phyloP scores from a whole-genome alignment of 768 basidiomycete genomes.

The Lentinula raphanica region DNA sequence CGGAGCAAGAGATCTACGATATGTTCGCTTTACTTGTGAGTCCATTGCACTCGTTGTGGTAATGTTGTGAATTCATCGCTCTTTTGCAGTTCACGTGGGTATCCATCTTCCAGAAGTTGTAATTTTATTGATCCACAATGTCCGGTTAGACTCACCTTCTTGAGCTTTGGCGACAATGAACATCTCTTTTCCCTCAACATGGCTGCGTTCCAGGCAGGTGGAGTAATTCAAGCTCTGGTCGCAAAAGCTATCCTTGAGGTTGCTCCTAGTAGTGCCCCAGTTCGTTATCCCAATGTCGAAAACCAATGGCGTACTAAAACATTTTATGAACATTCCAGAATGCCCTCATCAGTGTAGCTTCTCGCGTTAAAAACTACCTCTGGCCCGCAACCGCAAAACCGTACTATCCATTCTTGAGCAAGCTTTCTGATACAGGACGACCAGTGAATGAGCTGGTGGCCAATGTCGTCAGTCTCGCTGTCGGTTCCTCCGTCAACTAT shows the following conservation, averaged over 20 bases:
- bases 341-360: conserved; percentile 20
- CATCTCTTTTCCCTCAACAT: conserved; percentile 12
- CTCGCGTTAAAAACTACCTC: conserved; percentile 20
- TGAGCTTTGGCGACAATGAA: conserved; percentile 14
- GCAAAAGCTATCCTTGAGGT: conserved; percentile 14
- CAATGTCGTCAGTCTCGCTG: conserved; percentile 40
- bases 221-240: conserved; percentile 16
- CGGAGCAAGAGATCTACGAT: conserved; percentile 42
- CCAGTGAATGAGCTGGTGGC: conserved; percentile 39
- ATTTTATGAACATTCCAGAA: conserved; percentile 17
- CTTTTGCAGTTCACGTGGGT: not conserved
- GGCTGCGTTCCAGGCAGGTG: conserved; percentile 12
- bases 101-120: not conserved
- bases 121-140: not conserved
- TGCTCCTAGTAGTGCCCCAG: conserved; percentile 21
- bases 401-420: conserved; percentile 33
- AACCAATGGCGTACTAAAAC: not conserved
- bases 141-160: conserved; percentile 11
- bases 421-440: conserved; percentile 28
- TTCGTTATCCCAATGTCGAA: conserved; percentile 11
- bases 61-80: not conserved
- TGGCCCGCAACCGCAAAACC: conserved; percentile 28
- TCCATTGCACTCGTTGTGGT: not conserved
- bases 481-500: conserved; percentile 41
- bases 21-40: conserved; percentile 28